Evolutionary conservation across 441 rosid species (phyloP), one percentile per base, ranked within the genome.

Genomic region (Erodium texanum): DNA sequence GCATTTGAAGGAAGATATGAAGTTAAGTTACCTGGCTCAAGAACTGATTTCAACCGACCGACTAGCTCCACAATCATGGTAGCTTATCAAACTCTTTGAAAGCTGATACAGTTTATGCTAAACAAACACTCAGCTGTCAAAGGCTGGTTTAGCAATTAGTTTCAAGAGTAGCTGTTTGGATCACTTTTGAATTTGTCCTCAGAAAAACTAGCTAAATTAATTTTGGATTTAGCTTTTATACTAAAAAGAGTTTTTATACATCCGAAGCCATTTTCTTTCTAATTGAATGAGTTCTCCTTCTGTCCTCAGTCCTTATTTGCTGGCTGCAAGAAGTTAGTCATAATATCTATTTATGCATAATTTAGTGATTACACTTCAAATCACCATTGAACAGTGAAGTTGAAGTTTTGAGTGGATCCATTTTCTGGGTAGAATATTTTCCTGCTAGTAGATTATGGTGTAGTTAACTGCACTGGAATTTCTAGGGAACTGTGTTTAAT

Each of bases 1-100:
- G 98, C 98, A 92, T 82, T 86, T 94, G 77, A 89, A 94, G 85
- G 98, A 94, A 77, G 99, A 90, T 71, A 90, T 95, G 99, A 92
- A 89, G 82, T 78, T 95, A 67, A 90, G 99, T 80, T 89, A 89
- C 87, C 80, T 95, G 66, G 99, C 97, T 72, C 97, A 87, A 68
- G 99, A 92, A 73, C 79, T 95, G 71, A 86, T 86, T 73, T 85
- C 95, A 76, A 87, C 87, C 11, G 98, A 95, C 77, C 98, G 98
- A 75, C 76, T 92, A 73, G 96, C 98, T 83, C 92, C 99, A 70
- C 95, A 95, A 75, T 85, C 99, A 45, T 95, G 99, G 99, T 94
- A 88, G 59, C 45, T 59, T 66, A 24, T 62, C 69, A 61, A 48
- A 23, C 65, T 38, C 70, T 68, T 71, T 62, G 67, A 63, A 66